Percentiles rank a stretch among this genome's conserved stretches.
Conservation (phyloP, 2,329 filamentous ascomycete species). For the Claviceps sp. region DNA sequence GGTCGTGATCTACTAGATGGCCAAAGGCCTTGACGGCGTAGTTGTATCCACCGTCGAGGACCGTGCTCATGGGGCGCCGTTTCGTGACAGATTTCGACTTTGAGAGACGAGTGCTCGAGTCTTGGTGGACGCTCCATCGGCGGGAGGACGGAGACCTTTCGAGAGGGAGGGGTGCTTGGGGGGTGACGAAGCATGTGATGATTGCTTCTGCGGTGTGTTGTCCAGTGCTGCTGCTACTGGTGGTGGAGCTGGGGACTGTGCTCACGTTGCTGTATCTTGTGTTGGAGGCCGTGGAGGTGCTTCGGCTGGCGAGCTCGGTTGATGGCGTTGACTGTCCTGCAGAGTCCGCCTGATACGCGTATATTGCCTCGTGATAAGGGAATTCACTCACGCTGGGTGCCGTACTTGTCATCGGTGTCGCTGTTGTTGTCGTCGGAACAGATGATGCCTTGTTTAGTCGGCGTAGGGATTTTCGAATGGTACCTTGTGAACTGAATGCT, state of each 20-base stretch:
- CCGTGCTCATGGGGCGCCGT: slow-evolving; percentile 16
- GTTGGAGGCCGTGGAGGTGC: slow-evolving; percentile 16
- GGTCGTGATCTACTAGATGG: slow-evolving; percentile 11
- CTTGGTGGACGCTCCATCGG: slow-evolving; percentile 16
- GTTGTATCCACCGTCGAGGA: slow-evolving; percentile 15
- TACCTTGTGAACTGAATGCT: slow-evolving; percentile 19
- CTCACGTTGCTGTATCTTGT: slow-evolving; percentile 12
- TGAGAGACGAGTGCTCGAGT: slow-evolving; percentile 3
- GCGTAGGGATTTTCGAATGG: slow-evolving; percentile 21
- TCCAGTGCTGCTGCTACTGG: slow-evolving; percentile 14
- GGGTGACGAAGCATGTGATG: slow-evolving; percentile 12
- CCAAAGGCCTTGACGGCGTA: slow-evolving; percentile 14
- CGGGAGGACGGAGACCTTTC: slow-evolving; percentile 12
- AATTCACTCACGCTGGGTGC: slow-evolving; percentile 9
- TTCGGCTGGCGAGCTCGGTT: slow-evolving; percentile 10
- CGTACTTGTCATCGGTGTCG: neutral
- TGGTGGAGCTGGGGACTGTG: slow-evolving; percentile 15
- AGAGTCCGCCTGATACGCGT: slow-evolving; percentile 17
- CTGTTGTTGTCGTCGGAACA: slow-evolving; percentile 2
- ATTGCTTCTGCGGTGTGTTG: slow-evolving; percentile 15
- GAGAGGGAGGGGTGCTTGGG: slow-evolving; percentile 5
- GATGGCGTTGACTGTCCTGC: slow-evolving; percentile 3
- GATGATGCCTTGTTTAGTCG: slow-evolving; percentile 15
- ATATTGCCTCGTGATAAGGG: slow-evolving; percentile 36
- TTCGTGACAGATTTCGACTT: slow-evolving; percentile 11